Conservation (phyloP, 257 asterid genomes). For the Mentha longifolia region DNA sequence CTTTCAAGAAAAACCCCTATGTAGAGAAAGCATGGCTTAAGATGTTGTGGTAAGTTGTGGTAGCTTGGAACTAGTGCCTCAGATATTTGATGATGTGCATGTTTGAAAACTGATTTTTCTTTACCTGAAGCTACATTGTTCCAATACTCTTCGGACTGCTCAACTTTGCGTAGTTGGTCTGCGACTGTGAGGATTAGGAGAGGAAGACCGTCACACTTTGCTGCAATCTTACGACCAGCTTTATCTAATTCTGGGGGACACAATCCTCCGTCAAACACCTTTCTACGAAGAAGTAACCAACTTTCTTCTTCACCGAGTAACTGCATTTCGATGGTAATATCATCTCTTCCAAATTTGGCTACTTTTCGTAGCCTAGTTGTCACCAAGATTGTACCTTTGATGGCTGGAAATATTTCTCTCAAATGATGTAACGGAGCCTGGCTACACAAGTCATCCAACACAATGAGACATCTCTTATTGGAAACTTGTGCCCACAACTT, state of each 20-base stretch:
- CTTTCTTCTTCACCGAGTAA: too few relatives aligned
- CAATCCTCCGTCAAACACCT: neutral
- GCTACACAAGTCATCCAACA: neutral
- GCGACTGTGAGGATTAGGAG: neutral
- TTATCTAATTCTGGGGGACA: neutral
- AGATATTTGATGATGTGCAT: too few relatives aligned
- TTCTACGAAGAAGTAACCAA: too few relatives aligned
- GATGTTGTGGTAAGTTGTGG: too few relatives aligned
- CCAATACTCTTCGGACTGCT: neutral
- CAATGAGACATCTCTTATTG: neutral
- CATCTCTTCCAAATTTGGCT: neutral
- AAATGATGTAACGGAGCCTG: neutral
- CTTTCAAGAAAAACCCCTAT: too few relatives aligned
- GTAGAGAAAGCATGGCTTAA: too few relatives aligned
- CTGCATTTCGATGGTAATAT: accelerated
- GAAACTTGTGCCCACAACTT: neutral
- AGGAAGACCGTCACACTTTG: neutral
- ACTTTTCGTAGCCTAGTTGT: neutral
- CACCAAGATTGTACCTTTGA: neutral
- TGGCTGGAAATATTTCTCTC: neutral
- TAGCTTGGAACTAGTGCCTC: too few relatives aligned
- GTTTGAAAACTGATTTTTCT: neutral
- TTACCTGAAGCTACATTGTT: neutral
- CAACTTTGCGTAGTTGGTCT: neutral
- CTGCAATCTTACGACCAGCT: neutral